A percentile compares a stretch with the other conserved stretches of the same genome.
Evolutionary conservation across 805 yeast genomes (phyloP).

Genomic region (Nakazawaea anatomiae): DNA sequence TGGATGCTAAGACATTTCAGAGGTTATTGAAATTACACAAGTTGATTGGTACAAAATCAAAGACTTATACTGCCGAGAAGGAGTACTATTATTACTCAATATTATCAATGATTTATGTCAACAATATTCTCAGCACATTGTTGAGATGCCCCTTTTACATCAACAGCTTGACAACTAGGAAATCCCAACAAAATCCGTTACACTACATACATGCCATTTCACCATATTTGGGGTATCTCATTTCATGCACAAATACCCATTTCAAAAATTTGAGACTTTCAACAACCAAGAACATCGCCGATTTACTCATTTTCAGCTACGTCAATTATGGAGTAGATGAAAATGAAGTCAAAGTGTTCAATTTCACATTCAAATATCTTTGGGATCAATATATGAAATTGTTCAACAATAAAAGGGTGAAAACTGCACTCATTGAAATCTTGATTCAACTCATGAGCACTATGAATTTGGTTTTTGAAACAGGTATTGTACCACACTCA

Average conservation of each 20-base stretch:
- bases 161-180: slow-evolving; percentile 18
- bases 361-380: slow-evolving; percentile 17
- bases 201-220: slow-evolving; percentile 18
- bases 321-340: slow-evolving; percentile 22
- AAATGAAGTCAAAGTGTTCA: slow-evolving; percentile 20
- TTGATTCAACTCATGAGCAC: slow-evolving; percentile 24
- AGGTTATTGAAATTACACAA: slow-evolving; percentile 25
- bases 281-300: slow-evolving; percentile 24
- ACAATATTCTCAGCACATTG: slow-evolving; percentile 20
- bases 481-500: slow-evolving; percentile 20
- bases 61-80: slow-evolving; percentile 4
- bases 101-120: slow-evolving; percentile 21
- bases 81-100: slow-evolving; percentile 23
- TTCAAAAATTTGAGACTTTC: slow-evolving; percentile 23
- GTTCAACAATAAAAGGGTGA: slow-evolving; percentile 12
- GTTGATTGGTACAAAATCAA: slow-evolving; percentile 15
- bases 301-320: slow-evolving; percentile 24
- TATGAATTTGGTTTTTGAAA: slow-evolving; percentile 24
- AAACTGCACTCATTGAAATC: slow-evolving; percentile 22
- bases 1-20: slow-evolving; percentile 23
- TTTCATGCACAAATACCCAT: slow-evolving; percentile 21
- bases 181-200: slow-evolving; percentile 14
- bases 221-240: slow-evolving; percentile 14
- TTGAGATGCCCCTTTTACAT: slow-evolving; percentile 26
- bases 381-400: slow-evolving; percentile 13